A percentile compares a stretch with the other conserved stretches of the same genome.
Evolutionary conservation across 2,329 filamentous ascomycete species (phyloP).

Genomic region (Nemania sp.): DNA sequence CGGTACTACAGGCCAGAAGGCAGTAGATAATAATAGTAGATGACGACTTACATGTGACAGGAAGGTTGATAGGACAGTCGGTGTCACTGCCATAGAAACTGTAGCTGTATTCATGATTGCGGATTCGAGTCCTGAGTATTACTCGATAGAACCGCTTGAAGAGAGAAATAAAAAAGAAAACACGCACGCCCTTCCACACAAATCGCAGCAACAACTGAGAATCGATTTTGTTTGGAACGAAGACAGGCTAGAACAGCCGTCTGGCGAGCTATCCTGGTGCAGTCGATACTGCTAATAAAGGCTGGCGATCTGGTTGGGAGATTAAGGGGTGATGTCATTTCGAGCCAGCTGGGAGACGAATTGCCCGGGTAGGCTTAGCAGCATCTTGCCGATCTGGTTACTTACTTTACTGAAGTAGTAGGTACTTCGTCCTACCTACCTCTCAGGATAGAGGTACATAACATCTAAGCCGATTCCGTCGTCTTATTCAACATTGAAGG

Average conservation of each 20-base stretch:
- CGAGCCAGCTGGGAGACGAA: conserved; percentile 5
- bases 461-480: no score
- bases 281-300: conserved; percentile 18
- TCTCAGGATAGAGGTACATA: no score
- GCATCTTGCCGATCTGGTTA: conserved; percentile 2
- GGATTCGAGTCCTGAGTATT: conserved; percentile 8
- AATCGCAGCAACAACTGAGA: background rate
- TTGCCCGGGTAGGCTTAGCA: conserved; percentile 8
- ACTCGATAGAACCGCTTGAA: background rate
- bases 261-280: conserved; percentile 1
- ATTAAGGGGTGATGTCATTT: conserved; percentile 27
- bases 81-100: conserved; percentile 82
- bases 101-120: conserved; percentile 67
- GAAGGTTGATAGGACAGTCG: conserved; percentile 84
- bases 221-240: background rate
- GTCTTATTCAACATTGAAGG: no score
- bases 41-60: conserved; percentile 74
- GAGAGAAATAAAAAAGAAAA: conserved; percentile 9
- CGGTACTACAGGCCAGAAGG: background rate
- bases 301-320: conserved; percentile 12
- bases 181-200: no score
- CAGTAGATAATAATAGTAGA: background rate
- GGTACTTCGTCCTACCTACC: no score
- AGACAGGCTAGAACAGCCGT: conserved; percentile 9
- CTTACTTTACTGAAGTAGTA: no score